Base-by-base conservation (phyloP, 2,329 filamentous ascomycete species). In the Apiospora phragmitis region DNA sequence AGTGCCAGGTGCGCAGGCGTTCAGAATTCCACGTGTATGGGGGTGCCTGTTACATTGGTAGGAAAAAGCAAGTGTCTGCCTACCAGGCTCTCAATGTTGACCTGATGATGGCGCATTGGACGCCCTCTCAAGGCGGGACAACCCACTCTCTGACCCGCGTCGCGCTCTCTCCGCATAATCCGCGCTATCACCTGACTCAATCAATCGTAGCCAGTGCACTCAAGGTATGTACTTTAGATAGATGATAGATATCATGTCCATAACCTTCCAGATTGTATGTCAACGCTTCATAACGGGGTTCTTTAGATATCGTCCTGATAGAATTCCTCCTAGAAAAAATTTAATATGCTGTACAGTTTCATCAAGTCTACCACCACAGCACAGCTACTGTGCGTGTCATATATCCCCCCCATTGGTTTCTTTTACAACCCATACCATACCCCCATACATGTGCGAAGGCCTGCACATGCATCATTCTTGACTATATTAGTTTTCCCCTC, bases 171-270 rank as follows among this genome's bases (percentile, higher is more conserved):
- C 49, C 49, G 9, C 55, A n/a, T 29, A n/a, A 32, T 62, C 55
- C 55, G 55, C 55, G 55, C 55, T 62, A 14, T 62, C 55, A 62
- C 55, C 55, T 62, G 55, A 62, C 55, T n/a, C 16, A 35, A 59
- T 59, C 51, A 59, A 59, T 7, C 7, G 12, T 51, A 24, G n/a
- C n/a, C n/a, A n/a, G n/a, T n/a, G n/a, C n/a, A n/a, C n/a, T n/a
- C n/a, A n/a, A n/a, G n/a, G n/a, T n/a, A n/a, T n/a, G n/a, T n/a
- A n/a, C n/a, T n/a, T n/a, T n/a, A n/a, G n/a, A n/a, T n/a, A n/a
- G n/a, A n/a, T n/a, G n/a, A n/a, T n/a, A n/a, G n/a, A n/a, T n/a
- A n/a, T n/a, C n/a, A n/a, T n/a, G n/a, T 9, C 42, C 14, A 38
- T 38, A 38, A 8, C 35, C 35, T 38, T 9, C 35, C 35, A 38